phyloP scores from a whole-genome alignment of 371 early-diverging fungal species.

The Apophysomyces trapeziformis region DNA sequence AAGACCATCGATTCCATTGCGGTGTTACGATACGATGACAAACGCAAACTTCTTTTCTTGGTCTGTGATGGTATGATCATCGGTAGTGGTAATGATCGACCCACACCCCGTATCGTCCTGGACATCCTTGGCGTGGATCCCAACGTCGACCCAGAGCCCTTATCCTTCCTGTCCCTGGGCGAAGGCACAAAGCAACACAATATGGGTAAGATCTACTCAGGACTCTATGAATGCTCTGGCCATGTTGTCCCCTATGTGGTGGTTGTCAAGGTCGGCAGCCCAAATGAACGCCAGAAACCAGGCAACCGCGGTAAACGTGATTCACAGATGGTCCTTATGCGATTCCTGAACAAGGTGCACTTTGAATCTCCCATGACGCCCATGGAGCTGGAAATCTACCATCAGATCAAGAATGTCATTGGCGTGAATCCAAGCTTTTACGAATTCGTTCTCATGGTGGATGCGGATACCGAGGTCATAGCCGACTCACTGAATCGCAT shows the following conservation, averaged over 20 bases:
- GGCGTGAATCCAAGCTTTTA: conserved; percentile 82
- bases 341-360: conserved; percentile 77
- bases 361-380: conserved; percentile 81
- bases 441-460: conserved; percentile 69
- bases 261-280: conserved; percentile 82
- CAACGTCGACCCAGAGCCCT: conserved; percentile 79
- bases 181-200: conserved; percentile 85
- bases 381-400: conserved; percentile 89
- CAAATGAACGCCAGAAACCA: conserved; percentile 69
- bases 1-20: conserved; percentile 90
- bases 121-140: conserved; percentile 86
- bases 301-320: conserved; percentile 92
- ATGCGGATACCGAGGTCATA: conserved; percentile 72
- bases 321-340: conserved; percentile 83
- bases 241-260: conserved; percentile 85
- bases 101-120: conserved; percentile 89
- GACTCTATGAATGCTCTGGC: conserved; percentile 82
- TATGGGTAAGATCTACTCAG: conserved; percentile 91
- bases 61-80: conserved; percentile 87
- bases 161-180: conserved; percentile 87
- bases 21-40: conserved; percentile 68
- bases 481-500: conserved; percentile 67
- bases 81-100: conserved; percentile 88
- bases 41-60: conserved; percentile 77
- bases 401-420: conserved; percentile 86